These are phyloP conservation scores for Xylaria venustula DNA, from an alignment of 495 filamentous ascomycete genomes.

Conservation along the genomic window DNA sequence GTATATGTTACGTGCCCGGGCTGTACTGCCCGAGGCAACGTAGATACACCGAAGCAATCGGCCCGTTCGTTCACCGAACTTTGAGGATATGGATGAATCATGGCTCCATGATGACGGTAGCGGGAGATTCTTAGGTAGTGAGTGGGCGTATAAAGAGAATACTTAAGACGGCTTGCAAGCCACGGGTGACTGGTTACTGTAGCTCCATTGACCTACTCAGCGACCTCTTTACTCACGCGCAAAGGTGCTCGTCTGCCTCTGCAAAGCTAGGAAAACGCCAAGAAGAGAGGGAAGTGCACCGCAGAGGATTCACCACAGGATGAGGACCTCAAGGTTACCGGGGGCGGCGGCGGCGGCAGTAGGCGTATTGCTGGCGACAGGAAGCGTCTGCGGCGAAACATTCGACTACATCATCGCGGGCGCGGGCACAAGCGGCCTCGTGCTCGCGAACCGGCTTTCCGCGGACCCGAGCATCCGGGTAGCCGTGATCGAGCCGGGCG, in stretches of 20 bases:
- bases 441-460: slow-evolving; percentile 53
- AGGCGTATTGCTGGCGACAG: not conserved
- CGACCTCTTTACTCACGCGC: too few species aligned
- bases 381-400: slow-evolving; percentile 12
- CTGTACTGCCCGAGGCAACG: not conserved
- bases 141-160: too few species aligned
- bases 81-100: not conserved
- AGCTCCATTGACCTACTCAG: too few species aligned
- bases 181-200: too few species aligned
- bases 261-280: too few species aligned
- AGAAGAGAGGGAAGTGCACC: too few species aligned
- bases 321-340: not conserved
- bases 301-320: not conserved
- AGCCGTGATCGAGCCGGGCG: slow-evolving; percentile 54
- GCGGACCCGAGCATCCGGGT: slow-evolving; percentile 46
- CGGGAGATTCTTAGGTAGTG: not conserved
- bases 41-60: not conserved
- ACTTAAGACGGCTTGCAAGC: too few species aligned
- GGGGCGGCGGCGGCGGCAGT: too few species aligned
- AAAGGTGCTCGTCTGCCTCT: too few species aligned
- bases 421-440: slow-evolving; percentile 53
- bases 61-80: slow-evolving; percentile 2
- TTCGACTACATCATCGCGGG: slow-evolving; percentile 54
- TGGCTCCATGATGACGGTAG: too few species aligned
- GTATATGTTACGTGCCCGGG: too few species aligned